These are phyloP conservation scores for Abortiporus biennis DNA, from an alignment of 1,284 basidiomycete species.

Conservation along the genomic window DNA sequence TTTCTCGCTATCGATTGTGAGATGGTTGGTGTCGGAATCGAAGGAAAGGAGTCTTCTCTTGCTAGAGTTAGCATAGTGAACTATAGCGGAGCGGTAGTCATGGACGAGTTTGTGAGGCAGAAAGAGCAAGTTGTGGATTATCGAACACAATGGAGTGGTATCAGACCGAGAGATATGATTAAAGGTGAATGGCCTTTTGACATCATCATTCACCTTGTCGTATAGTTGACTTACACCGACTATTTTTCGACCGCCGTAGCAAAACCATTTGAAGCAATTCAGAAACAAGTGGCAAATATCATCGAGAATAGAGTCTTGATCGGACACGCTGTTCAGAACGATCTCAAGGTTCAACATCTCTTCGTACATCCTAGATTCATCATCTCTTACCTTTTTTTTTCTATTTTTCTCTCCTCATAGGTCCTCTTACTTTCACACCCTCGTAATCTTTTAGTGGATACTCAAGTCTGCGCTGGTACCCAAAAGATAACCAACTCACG, in stretches of 20 bases:
- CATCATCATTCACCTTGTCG: not conserved
- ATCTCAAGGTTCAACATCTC: constrained; percentile 82
- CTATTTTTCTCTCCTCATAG: constrained; percentile 30
- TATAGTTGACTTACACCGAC: not conserved
- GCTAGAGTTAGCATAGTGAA: constrained; percentile 93
- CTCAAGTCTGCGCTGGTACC: constrained; percentile 61
- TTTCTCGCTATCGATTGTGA: constrained; percentile 91
- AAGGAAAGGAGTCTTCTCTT: constrained; percentile 77
- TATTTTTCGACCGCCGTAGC: constrained; percentile 40
- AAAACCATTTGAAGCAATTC: constrained; percentile 75
- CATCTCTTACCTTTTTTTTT: too few relatives aligned
- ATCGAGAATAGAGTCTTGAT: constrained; percentile 83
- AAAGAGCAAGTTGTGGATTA: constrained; percentile 91
- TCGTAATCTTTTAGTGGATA: constrained; percentile 74
- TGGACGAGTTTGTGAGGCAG: constrained; percentile 88
- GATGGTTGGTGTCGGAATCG: constrained; percentile 92
- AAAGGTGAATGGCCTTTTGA: constrained; percentile 41
- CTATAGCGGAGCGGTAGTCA: constrained; percentile 74
- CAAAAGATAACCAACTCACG: constrained; percentile 52
- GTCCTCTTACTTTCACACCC: constrained; percentile 91
- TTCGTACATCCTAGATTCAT: constrained; percentile 14
- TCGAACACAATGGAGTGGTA: constrained; percentile 87
- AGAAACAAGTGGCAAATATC: constrained; percentile 74
- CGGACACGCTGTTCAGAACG: constrained; percentile 92
- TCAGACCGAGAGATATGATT: constrained; percentile 72